Base-by-base conservation (phyloP, 352 stramenopile genomes). In the Phytopythium delawarense region DNA sequence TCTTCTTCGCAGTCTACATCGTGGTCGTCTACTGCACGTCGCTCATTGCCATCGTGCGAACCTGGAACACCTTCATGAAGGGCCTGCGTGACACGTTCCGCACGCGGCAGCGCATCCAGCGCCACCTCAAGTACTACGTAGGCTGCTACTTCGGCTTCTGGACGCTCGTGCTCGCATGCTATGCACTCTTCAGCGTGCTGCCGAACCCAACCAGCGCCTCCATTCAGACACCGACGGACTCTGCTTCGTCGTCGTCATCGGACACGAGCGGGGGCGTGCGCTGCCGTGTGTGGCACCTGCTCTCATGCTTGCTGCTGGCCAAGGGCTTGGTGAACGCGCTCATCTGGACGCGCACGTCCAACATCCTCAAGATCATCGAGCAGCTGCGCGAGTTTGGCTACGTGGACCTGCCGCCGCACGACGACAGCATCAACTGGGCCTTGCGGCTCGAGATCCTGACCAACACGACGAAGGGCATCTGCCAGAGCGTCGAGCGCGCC, bases 51-150 rank as follows among this genome's bases (percentile, higher is more conserved):
- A 81, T 94, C 48, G 61, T 94, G 20, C 76, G 83, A 11, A 89
- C 82, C 2, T 91, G 84, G 81, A 91, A 91, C 57, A 91, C 82
- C 7, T 86, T 94, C 28, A 69, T 86, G 20, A 91, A 89, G 61
- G 84, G 84, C 0, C 71, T 93, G 5, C 77, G 74, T 0, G 81
- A 94, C 52, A 94, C 84, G 6, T 91, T 94, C 70, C 76, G 66
- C 34, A 90, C 84, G 4, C 80, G 84, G 28, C 69, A 89, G 53
- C 84, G 84, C 25, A 92, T 89, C 32, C 84, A 92, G 53, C 77
- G 84, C 2, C 82, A 94, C 52, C 74, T 94, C 34, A 94, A 94
- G 67, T 94, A 94, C 69, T 94, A 94, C 50, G 84, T 94, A n/a
- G 84, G 82, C 16, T 92, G 81, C 63, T 94, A 92, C 65, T 91